Evolutionary conservation across 768 basidiomycete genomes (phyloP).

Genomic region (Tricholoma hemisulphureum): DNA sequence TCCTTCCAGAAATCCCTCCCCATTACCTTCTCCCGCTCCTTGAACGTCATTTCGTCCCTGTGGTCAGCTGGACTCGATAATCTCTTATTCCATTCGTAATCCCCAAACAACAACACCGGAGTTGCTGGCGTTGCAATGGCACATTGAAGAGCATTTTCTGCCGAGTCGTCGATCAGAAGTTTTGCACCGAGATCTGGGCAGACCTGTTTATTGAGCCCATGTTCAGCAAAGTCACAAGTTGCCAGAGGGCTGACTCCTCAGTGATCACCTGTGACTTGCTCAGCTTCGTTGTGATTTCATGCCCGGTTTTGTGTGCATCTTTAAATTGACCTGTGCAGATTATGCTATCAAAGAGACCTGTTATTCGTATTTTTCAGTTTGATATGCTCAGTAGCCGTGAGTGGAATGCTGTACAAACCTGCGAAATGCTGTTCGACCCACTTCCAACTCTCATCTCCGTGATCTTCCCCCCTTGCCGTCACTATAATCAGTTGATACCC

Average conservation of each 20-base stretch:
- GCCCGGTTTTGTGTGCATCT: conserved; percentile 43
- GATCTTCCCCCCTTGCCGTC: conserved; percentile 63
- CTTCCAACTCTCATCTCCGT: conserved; percentile 56
- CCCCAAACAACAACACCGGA: conserved; percentile 69
- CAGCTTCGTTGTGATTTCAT: conserved; percentile 53
- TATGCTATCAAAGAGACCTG: conserved; percentile 54
- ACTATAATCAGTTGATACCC: conserved; percentile 73
- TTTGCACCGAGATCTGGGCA: conserved; percentile 62
- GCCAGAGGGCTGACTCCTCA: background rate
- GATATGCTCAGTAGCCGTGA: background rate
- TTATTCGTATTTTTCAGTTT: background rate
- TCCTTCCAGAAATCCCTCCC: conserved; percentile 58
- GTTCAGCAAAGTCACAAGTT: background rate
- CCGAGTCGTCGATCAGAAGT: conserved; percentile 76
- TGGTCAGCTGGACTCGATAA: conserved; percentile 45
- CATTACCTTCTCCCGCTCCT: conserved; percentile 44
- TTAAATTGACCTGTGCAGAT: conserved; percentile 77
- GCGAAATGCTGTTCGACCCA: conserved; percentile 71
- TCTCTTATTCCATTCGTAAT: conserved; percentile 74
- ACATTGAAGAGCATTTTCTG: conserved; percentile 72
- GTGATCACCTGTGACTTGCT: conserved; percentile 64
- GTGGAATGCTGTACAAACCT: conserved; percentile 32
- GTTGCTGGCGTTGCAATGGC: conserved; percentile 46
- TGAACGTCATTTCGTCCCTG: conserved; percentile 53
- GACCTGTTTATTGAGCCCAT: conserved; percentile 39